Evolutionary conservation across 2,329 filamentous ascomycete species (phyloP).

Genomic region (Emergomyces pasteurianus): DNA sequence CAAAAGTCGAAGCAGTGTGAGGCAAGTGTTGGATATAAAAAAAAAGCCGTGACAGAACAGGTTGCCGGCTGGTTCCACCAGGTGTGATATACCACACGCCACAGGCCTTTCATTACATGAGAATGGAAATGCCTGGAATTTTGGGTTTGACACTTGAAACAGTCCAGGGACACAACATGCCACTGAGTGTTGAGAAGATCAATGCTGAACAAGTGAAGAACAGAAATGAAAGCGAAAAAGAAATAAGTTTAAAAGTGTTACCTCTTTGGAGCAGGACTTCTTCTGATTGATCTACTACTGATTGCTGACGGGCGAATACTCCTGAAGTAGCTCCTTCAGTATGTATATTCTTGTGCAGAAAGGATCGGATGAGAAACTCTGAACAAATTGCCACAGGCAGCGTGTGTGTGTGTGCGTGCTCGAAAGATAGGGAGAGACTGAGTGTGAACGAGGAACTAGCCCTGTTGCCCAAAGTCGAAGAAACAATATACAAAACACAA

Average conservation of each 20-base stretch:
- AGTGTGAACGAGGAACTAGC: constrained; percentile 23
- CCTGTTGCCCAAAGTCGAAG: constrained; percentile 19
- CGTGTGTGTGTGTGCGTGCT: neutral
- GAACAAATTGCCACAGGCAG: neutral
- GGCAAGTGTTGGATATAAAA: neutral
- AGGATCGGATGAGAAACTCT: neutral
- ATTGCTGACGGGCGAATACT: too few relatives aligned
- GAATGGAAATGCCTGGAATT: neutral
- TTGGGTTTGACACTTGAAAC: neutral
- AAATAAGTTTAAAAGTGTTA: neutral
- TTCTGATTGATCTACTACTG: neutral
- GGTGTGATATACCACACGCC: neutral
- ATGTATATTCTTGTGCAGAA: neutral
- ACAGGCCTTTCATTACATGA: neutral
- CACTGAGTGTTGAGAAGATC: neutral
- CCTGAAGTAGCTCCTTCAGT: neutral
- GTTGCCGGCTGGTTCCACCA: neutral
- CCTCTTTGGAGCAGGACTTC: neutral
- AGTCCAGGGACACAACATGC: neutral
- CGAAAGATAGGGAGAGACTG: constrained; percentile 16
- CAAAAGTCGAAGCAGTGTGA: neutral
- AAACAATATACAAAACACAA: constrained; percentile 10
- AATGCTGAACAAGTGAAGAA: neutral
- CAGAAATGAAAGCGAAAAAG: neutral
- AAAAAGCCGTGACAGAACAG: neutral